Evolutionary conservation across 192 early-diverging fungal species (phyloP).

Genomic region (Radiomyces spectabilis): DNA sequence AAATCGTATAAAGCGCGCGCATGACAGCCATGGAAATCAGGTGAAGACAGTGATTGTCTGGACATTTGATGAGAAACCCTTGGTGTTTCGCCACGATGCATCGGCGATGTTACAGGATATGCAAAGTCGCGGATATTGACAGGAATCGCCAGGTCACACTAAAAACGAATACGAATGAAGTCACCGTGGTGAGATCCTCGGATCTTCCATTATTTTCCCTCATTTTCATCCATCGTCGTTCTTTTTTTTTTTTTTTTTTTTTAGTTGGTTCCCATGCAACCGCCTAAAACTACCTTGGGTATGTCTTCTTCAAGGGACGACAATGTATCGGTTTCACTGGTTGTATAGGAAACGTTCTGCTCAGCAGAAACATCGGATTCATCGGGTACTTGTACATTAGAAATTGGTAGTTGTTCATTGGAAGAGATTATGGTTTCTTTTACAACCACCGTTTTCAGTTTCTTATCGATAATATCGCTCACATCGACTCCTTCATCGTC

Average conservation of each 20-base stretch:
- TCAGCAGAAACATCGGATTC: not conserved
- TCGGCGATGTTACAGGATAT: slow-evolving; percentile 24
- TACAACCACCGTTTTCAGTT: too few relatives aligned
- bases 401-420: too few relatives aligned
- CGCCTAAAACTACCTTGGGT: too few relatives aligned
- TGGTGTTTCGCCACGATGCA: slow-evolving; percentile 6
- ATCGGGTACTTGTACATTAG: too few relatives aligned
- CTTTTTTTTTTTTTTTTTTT: not conserved
- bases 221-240: not conserved
- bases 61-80: not conserved
- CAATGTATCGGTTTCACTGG: too few relatives aligned
- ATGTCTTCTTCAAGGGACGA: too few relatives aligned
- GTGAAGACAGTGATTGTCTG: slow-evolving; percentile 11
- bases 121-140: slow-evolving; percentile 33
- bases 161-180: too few relatives aligned
- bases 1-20: slow-evolving; percentile 71
- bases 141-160: too few relatives aligned
- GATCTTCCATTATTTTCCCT: not conserved
- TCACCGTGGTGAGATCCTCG: not conserved
- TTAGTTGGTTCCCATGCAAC: slow-evolving; percentile 57
- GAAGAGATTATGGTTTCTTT: too few relatives aligned
- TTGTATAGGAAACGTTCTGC: not conserved
- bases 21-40: slow-evolving; percentile 35
- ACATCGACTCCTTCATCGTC: too few relatives aligned
- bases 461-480: too few relatives aligned